Evolutionary conservation across 352 stramenopile genomes (phyloP), one percentile per base, ranked within the genome.

Genomic region (Phytopythium litorale): DNA sequence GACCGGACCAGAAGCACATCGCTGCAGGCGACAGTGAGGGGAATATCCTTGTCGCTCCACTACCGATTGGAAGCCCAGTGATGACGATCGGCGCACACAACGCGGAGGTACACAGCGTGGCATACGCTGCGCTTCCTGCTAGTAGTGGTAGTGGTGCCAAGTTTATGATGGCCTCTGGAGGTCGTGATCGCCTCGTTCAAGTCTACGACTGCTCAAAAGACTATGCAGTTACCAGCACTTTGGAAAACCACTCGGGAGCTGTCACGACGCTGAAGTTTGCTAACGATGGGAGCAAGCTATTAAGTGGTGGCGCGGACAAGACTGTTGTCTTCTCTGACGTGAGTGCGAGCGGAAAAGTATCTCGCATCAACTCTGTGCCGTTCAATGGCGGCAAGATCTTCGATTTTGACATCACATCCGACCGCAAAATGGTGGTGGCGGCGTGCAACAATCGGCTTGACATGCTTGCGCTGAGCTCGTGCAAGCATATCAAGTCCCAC

Each of bases 371-470:
- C 51, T 78, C 75, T 13, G 32, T 92, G 6, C 58, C 81, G 16
- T 76, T 87, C 28, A 58, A 40, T 3, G 70, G 70, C n/a, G 85
- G 87, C 21, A 92, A 94, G 54, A 71, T 97, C 25, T 91, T 86
- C 55, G 87, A 88, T 32, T 76, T 95, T 42, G 71, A 80, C 19
- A 53, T 98, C 40, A 78, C 90, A 0, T 79, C 76, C 1, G 88
- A 89, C 52, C 79, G 81, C 52, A 79, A 96, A 32, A 78, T 72
- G 32, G 45, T 94, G 18, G 59, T 96, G 13, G 87, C 81, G 9
- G 73, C 71, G 12, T 82, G 89, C 52, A 91, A 94, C 61, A 96
- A 96, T 58, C 79, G 79, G 7, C 66, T 98, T 3, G 81, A 96
- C 63, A 64, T 97, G 15, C 62, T 91, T 43, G 81, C 60, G 25